A percentile compares a stretch with the other conserved stretches of the same genome.
phyloP scores from a whole-genome alignment of 495 filamentous ascomycete genomes.

The Hapsidospora chrysogenum region DNA sequence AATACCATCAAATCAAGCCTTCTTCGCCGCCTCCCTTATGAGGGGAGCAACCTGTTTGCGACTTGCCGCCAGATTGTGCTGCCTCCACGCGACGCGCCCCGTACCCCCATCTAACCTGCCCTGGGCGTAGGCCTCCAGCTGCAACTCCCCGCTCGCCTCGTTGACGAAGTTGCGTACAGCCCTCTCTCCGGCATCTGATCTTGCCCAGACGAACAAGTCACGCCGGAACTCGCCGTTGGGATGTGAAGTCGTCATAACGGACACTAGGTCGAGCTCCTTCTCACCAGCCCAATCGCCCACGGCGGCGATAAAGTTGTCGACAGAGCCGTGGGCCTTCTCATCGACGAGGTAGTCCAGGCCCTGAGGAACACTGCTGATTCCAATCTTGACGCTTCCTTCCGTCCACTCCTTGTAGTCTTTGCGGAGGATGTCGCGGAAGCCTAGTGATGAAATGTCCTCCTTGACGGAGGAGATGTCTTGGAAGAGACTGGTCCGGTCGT shows the following conservation, averaged over 20 bases:
- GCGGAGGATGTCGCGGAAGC: slow-evolving; percentile 55
- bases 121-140: slow-evolving; percentile 35
- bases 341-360: slow-evolving; percentile 41
- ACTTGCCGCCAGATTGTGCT: slow-evolving; percentile 50
- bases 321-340: slow-evolving; percentile 32
- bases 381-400: slow-evolving; percentile 42
- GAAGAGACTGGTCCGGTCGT: slow-evolving; percentile 44
- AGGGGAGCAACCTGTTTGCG: slow-evolving; percentile 83
- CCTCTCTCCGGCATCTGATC: slow-evolving; percentile 22
- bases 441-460: slow-evolving; percentile 48
- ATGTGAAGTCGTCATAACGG: slow-evolving; percentile 62
- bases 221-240: slow-evolving; percentile 41
- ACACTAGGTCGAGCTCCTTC: slow-evolving; percentile 44
- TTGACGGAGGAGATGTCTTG: slow-evolving; percentile 49
- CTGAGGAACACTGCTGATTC: slow-evolving; percentile 59
- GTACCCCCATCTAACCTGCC: slow-evolving; percentile 22
- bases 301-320: slow-evolving; percentile 16
- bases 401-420: slow-evolving; percentile 92
- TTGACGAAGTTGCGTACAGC: slow-evolving; percentile 37
- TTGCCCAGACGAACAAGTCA: slow-evolving; percentile 57
- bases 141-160: slow-evolving; percentile 28
- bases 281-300: slow-evolving; percentile 36
- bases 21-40: slow-evolving; percentile 46
- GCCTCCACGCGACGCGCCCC: slow-evolving; percentile 42
- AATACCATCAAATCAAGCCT: slow-evolving; percentile 10